Base-by-base conservation (phyloP, 2,329 filamentous ascomycete species). In the Gnomoniopsis smithogilvyi region DNA sequence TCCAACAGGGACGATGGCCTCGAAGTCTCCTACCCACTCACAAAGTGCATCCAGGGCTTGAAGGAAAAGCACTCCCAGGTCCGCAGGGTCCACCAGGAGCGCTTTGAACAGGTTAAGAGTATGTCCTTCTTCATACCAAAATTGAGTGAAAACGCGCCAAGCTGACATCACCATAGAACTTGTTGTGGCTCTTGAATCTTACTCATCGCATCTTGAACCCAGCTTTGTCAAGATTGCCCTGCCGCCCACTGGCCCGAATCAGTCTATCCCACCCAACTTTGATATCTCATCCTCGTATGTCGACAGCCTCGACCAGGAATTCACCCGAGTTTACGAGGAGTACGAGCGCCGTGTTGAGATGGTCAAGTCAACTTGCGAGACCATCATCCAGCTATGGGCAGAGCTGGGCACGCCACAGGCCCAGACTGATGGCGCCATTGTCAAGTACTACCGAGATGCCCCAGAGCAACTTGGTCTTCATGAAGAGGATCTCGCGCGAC, bases 51-150 rank as follows among this genome's bases (percentile, higher is more conserved):
- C 62, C 84, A 90, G 69, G 76, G 74, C 19, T 80, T 99, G 56
- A 94, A 92, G 73, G 92, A 97, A 73, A 96, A 95, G 76, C 90
- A 96, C 69, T 80, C 78, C 60, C 86, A 90, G 54, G 84, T 98
- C 65, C 86, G 85, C 75, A 91, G 89, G 70, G 78, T 95, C 60
- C 93, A 99, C 74, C 88, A 87, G 64, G 93, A 98, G 75, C 89
- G 95, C 62, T 97, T 92, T 68, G 93, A 97, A 70, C 92, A 98
- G 78, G 92, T 98, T 61, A 94, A 91, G 76, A 97, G 92, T 96
- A 78, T 67, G 89, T 74, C 43, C 21, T n/a, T 51, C 41, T 19
- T 51, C 48, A 6, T 43, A 51, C 6, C 48, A 33, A 24, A 17
- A 11, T 7, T 2, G 26, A 41, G 66, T 67, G 46, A 66, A 62